phyloP scores from a whole-genome alignment of 2,329 filamentous ascomycete species.

The Xylaria sp. region DNA sequence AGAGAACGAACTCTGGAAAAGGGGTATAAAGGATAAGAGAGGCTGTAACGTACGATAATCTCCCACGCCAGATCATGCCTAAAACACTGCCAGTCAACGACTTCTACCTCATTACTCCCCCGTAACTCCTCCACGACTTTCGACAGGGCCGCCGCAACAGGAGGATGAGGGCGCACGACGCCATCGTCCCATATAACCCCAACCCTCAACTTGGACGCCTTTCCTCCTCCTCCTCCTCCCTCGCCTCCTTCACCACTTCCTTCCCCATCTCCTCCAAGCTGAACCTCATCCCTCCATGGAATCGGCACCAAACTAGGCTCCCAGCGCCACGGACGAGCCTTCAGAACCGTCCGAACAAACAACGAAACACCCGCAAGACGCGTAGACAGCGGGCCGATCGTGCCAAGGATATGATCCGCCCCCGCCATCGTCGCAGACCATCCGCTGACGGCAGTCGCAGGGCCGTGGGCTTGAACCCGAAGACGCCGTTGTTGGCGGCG shows the following conservation, averaged over 20 bases:
- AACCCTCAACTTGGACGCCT: slow-evolving; percentile 57
- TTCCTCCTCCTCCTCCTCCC: no score
- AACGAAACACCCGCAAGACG: slow-evolving; percentile 53
- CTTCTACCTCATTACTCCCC: slow-evolving; percentile 54
- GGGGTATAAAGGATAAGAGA: slow-evolving; percentile 38
- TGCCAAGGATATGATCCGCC: slow-evolving; percentile 42
- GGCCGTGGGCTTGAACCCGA: slow-evolving; percentile 50
- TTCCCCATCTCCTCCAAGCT: neutral
- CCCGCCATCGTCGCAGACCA: slow-evolving; percentile 47
- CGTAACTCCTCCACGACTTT: slow-evolving; percentile 59
- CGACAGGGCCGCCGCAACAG: slow-evolving; percentile 60
- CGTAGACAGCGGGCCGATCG: slow-evolving; percentile 61
- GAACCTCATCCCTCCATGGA: slow-evolving; percentile 30
- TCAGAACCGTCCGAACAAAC: slow-evolving; percentile 47
- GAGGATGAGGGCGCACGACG: slow-evolving; percentile 65
- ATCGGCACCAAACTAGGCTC: slow-evolving; percentile 35
- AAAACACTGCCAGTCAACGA: slow-evolving; percentile 61
- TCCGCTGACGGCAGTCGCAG: slow-evolving; percentile 50
- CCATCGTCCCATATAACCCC: slow-evolving; percentile 65
- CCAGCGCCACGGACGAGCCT: slow-evolving; percentile 35
- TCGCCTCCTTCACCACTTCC: no score
- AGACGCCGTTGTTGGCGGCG: slow-evolving; percentile 54
- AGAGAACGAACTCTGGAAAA: neutral
- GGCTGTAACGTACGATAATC: slow-evolving; percentile 45
- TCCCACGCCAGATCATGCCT: slow-evolving; percentile 57